These are phyloP conservation scores for Penicillium decumbens DNA, from an alignment of 2,329 filamentous ascomycete genomes.

Conservation along the genomic window DNA sequence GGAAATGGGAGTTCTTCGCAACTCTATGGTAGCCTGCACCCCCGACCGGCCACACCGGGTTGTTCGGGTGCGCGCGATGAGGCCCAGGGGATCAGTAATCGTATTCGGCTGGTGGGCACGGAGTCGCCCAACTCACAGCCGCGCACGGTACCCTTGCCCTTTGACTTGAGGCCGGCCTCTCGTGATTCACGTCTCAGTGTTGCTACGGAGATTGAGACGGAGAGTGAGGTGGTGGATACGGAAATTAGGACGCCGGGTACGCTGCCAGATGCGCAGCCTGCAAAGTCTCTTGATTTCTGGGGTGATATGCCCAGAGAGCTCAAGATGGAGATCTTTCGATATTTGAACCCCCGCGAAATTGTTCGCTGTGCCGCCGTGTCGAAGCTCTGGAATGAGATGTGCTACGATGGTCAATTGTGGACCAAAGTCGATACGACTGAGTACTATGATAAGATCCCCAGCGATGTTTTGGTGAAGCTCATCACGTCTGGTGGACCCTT, in stretches of 20 bases:
- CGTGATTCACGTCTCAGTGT: constrained; percentile 31
- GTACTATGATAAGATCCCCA: constrained; percentile 83
- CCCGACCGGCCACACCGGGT: constrained; percentile 51
- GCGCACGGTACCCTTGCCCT: constrained; percentile 59
- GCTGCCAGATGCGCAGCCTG: constrained; percentile 26
- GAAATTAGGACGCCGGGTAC: not conserved
- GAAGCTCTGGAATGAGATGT: constrained; percentile 72
- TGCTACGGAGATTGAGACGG: constrained; percentile 2
- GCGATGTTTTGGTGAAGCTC: constrained; percentile 75
- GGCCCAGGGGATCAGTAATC: constrained; percentile 50
- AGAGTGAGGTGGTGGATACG: no score
- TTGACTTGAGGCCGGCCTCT: constrained; percentile 53
- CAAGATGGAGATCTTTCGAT: constrained; percentile 69
- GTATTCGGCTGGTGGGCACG: constrained; percentile 53
- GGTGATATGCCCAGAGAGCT: constrained; percentile 75
- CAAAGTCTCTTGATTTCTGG: constrained; percentile 66
- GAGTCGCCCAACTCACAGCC: constrained; percentile 39
- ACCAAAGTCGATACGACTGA: constrained; percentile 74
- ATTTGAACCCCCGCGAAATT: constrained; percentile 73
- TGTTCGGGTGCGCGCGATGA: constrained; percentile 45
- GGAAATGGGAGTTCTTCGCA: constrained; percentile 54
- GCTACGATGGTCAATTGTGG: constrained; percentile 95
- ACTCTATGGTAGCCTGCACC: constrained; percentile 53
- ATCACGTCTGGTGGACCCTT: constrained; percentile 84
- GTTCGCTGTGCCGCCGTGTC: constrained; percentile 72